These are phyloP conservation scores for Dalechampia spathulata DNA, from an alignment of 441 rosid genomes.

Conservation along the genomic window DNA sequence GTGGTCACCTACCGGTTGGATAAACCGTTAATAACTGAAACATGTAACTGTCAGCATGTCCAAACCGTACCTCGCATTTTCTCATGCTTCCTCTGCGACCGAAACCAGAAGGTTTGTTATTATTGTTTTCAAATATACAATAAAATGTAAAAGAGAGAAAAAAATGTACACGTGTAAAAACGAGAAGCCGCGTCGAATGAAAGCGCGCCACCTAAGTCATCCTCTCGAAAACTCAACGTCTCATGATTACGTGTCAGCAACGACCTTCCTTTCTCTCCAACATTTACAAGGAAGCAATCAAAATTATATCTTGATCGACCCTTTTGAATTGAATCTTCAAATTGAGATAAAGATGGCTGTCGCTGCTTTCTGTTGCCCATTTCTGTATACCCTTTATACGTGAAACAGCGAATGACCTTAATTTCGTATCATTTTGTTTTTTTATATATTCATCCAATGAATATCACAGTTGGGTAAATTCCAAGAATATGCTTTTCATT, in stretches of 20 bases:
- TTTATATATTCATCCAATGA: conserved; percentile 10
- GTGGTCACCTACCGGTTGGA: no score
- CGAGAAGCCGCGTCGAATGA: neutral
- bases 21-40: no score
- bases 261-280: conserved; percentile 7
- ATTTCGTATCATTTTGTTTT: no score
- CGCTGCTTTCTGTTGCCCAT: neutral
- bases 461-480: conserved; percentile 24
- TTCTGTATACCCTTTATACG: no score
- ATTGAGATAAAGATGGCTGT: conserved; percentile 16
- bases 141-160: no score
- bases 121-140: no score
- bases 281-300: conserved; percentile 6
- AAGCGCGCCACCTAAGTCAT: neutral
- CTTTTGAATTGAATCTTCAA: no score
- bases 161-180: no score
- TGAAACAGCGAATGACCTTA: no score
- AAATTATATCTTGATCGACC: neutral
- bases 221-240: neutral
- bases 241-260: conserved; percentile 7
- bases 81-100: neutral
- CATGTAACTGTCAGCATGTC: no score
- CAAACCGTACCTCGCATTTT: no score
- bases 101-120: neutral
- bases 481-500: conserved; percentile 46